Evolutionary conservation across 305 asterid species (phyloP).

Genomic region (Fraxinus platypoda): DNA sequence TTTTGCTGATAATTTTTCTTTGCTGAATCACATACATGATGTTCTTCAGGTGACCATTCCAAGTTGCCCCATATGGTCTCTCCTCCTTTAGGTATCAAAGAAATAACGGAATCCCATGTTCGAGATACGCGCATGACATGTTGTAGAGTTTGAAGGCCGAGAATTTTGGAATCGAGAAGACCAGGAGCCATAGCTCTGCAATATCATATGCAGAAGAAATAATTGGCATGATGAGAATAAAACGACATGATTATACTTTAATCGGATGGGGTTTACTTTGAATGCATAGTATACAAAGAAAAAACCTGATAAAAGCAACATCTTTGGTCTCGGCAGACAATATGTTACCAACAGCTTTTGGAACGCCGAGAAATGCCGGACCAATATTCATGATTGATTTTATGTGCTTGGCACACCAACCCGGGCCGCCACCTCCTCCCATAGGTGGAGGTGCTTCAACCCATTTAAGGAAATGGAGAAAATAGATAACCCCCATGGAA

Average conservation of each 20-base stretch:
- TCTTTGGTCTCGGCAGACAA: conserved; percentile 87
- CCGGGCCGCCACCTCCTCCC: conserved; percentile 88
- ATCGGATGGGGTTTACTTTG: neutral
- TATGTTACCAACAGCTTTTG: conserved; percentile 64
- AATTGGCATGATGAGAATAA: neutral
- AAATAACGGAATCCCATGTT: conserved; percentile 88
- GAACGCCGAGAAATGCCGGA: conserved; percentile 89
- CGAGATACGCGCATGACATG: conserved; percentile 72
- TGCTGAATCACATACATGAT: conserved; percentile 46
- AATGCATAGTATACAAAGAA: neutral
- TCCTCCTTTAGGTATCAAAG: conserved; percentile 91
- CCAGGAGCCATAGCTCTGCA: conserved; percentile 84
- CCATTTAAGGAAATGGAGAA: conserved; percentile 93
- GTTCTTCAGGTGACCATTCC: conserved; percentile 86
- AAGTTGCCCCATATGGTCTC: conserved; percentile 85
- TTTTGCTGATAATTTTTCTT: conserved; percentile 28
- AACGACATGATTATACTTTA: neutral
- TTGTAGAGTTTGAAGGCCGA: conserved; percentile 70
- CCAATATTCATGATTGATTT: conserved; percentile 81
- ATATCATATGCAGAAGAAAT: neutral
- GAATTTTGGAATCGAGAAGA: conserved; percentile 57
- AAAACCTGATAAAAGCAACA: conserved; percentile 74
- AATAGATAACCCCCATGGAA: conserved; percentile 89
- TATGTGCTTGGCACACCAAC: conserved; percentile 79
- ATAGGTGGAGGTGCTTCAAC: conserved; percentile 75